phyloP scores from a whole-genome alignment of 768 basidiomycete species.

The Kwoniella sp. region DNA sequence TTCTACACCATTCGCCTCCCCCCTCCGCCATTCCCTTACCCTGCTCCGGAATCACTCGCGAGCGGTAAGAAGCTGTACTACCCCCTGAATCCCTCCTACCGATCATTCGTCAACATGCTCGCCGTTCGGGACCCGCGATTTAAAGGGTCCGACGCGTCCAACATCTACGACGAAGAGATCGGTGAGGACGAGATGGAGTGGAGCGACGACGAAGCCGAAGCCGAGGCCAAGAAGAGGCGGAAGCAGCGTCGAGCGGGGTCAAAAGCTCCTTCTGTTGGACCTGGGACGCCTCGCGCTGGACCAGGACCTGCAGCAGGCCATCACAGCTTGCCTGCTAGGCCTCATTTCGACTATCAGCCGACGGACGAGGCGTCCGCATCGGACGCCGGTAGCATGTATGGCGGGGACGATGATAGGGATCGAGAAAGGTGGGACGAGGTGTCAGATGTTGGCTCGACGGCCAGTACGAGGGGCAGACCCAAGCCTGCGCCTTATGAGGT shows the following conservation, averaged over 20 bases:
- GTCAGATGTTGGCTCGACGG: slow-evolving; percentile 24
- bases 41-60: slow-evolving; percentile 25
- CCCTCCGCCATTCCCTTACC: slow-evolving; percentile 54
- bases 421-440: slow-evolving; percentile 11
- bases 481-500: slow-evolving; percentile 39
- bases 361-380: slow-evolving; percentile 16
- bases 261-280: not conserved
- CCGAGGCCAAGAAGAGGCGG: slow-evolving; percentile 61
- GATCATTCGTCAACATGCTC: slow-evolving; percentile 76
- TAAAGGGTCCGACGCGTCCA: slow-evolving; percentile 91
- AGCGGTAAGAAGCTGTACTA: slow-evolving; percentile 64
- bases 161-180: slow-evolving; percentile 89
- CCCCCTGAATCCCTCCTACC: slow-evolving; percentile 61
- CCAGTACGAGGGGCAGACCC: slow-evolving; percentile 23
- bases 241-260: slow-evolving; percentile 48
- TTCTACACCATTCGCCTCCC: slow-evolving; percentile 84
- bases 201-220: slow-evolving; percentile 90
- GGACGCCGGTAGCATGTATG: slow-evolving; percentile 28
- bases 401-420: slow-evolving; percentile 12
- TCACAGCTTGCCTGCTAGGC: slow-evolving; percentile 25
- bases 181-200: slow-evolving; percentile 87
- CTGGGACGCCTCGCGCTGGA: too few relatives aligned
- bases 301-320: too few relatives aligned
- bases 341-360: slow-evolving; percentile 45
- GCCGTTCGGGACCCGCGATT: slow-evolving; percentile 58